phyloP scores from a whole-genome alignment of 1,284 basidiomycete genomes.

The Filobasidium uniguttulatum region DNA sequence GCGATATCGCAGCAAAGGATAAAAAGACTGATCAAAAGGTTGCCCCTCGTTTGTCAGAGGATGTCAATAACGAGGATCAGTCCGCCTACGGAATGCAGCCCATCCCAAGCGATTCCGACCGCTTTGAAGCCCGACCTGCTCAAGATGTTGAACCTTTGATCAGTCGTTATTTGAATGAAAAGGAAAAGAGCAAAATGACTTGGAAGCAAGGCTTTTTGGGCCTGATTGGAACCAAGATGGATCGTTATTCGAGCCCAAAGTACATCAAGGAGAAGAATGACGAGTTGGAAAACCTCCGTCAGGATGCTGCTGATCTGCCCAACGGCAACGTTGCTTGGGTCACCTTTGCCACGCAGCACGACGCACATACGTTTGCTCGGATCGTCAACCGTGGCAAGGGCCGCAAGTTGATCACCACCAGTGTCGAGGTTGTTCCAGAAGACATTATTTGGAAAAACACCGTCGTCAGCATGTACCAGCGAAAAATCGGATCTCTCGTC shows the following conservation, averaged over 20 bases:
- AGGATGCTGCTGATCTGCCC: constrained; percentile 26
- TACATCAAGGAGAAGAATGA: constrained; percentile 42
- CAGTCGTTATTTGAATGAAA: constrained; percentile 34
- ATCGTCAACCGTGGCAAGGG: constrained; percentile 46
- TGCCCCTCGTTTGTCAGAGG: neutral
- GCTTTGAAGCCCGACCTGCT: constrained; percentile 14
- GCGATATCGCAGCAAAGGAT: too few relatives aligned
- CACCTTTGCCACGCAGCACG: constrained; percentile 64
- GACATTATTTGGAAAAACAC: constrained; percentile 83
- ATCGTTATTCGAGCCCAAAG: constrained; percentile 41
- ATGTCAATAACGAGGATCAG: constrained; percentile 26
- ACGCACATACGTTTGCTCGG: constrained; percentile 43
- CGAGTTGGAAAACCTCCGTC: constrained; percentile 43
- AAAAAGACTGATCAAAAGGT: constrained; percentile 27
- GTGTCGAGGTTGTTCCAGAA: constrained; percentile 50
- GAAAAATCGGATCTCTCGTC: constrained; percentile 38
- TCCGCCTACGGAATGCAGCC: constrained; percentile 14
- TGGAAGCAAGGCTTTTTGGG: constrained; percentile 46
- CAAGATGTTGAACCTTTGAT: constrained; percentile 44
- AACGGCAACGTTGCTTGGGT: constrained; percentile 18
- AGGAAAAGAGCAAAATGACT: constrained; percentile 40
- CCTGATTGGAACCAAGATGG: constrained; percentile 42
- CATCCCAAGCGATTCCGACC: constrained; percentile 17
- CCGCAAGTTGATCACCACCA: constrained; percentile 44
- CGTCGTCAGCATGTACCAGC: constrained; percentile 42